Evolutionary conservation across 257 asterid genomes (phyloP).

Genomic region (Rauvolfia tetraphylla): DNA sequence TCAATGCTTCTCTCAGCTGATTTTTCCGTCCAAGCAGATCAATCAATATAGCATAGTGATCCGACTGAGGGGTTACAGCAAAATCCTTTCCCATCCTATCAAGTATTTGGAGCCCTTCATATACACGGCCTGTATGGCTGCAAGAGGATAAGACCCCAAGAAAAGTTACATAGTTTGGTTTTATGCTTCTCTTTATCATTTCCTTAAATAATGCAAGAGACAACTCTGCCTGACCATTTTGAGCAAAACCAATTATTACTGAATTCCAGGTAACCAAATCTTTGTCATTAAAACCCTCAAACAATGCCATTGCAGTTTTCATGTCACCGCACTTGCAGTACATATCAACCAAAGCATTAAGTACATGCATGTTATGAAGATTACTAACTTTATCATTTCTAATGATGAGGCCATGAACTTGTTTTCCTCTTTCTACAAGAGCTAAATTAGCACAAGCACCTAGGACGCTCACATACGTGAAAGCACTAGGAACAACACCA

Average conservation of each 20-base stretch:
- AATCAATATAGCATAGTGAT: constrained; percentile 55
- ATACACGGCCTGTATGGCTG: constrained; percentile 53
- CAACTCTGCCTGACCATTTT: constrained; percentile 47
- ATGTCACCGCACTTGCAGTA: constrained; percentile 66
- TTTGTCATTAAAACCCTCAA: constrained; percentile 35
- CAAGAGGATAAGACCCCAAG: constrained; percentile 62
- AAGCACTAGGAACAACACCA: constrained; percentile 34
- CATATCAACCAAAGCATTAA: constrained; percentile 57
- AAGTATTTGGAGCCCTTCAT: constrained; percentile 41
- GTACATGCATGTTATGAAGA: constrained; percentile 35
- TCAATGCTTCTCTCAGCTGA: constrained; percentile 45
- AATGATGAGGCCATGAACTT: constrained; percentile 46
- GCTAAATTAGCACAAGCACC: constrained; percentile 73
- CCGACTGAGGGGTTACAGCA: constrained; percentile 39
- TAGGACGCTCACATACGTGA: constrained; percentile 42
- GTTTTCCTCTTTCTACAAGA: constrained; percentile 50
- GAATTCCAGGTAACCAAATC: constrained; percentile 64
- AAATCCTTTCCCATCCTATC: constrained; percentile 44
- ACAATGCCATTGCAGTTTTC: constrained; percentile 40
- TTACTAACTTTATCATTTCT: constrained; percentile 22
- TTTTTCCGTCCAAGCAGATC: constrained; percentile 69
- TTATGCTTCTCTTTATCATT: constrained; percentile 34
- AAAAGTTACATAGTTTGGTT: constrained; percentile 49
- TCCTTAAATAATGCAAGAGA: constrained; percentile 41
- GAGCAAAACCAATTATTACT: constrained; percentile 54